Base-by-base conservation (phyloP, 192 early-diverging fungal genomes). In the Kappamyces sp. region DNA sequence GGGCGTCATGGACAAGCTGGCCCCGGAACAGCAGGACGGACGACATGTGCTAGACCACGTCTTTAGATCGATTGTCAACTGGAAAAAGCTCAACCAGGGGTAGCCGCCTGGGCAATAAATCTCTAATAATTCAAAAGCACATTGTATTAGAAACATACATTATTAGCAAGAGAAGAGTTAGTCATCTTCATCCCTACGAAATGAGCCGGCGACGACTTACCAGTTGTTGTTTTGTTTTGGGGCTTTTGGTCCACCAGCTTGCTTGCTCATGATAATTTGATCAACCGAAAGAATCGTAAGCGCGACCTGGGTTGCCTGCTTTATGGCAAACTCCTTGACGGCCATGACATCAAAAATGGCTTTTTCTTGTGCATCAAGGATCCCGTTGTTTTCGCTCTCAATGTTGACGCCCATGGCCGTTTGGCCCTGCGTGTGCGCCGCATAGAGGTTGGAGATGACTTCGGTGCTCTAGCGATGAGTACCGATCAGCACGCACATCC, bases 251-350 rank as follows among this genome's bases (percentile, higher is more conserved):
- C 95, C 95, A 55, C 95, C 95, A 13, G 95, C 93, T 42, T 87
- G 90, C 77, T 95, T 96, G 55, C 88, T 90, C 95, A 98, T 98
- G 74, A 98, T 94, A 68, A 98, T 92, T 87, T 97, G 94, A 78
- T 98, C 96, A 47, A 98, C 91, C 72, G 91, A 86, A 55, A 98
- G 78, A 15, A 98, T 83, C 0, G 96, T 98, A 60, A 93, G 72
- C 10, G 94, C 94, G 10, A 91, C 86, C 63, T 94, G 86, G 34
- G 92, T 86, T 55, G 96, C 93, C 39, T 92, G 86, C 59, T 88
- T 87, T 64, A 94, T 79, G 44, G 87, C 96, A 83, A 85, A 90
- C 67, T 84, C 77, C 80, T 98, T 98, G 44, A 87, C 79, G 34
- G 80, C 67, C 51, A 93, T 74, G 12, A 82, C 71, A 69, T 98